Evolutionary conservation across 2,329 filamentous ascomycete species (phyloP).

Genomic region (Bimuria novae-zelandiae): DNA sequence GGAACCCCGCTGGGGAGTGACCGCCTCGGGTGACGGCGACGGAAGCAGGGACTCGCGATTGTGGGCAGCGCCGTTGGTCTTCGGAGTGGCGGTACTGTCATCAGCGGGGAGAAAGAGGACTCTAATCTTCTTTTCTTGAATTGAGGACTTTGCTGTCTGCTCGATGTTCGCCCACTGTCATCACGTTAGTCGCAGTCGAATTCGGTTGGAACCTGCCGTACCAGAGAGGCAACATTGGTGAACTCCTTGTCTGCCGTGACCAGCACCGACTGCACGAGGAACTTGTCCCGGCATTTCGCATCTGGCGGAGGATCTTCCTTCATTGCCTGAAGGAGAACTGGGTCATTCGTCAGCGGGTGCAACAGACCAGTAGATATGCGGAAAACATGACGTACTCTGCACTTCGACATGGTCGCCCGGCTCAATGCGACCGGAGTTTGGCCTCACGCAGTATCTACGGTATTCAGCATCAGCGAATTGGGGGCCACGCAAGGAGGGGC

Average conservation of each 20-base stretch:
- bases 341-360: conserved; percentile 32
- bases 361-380: conserved; percentile 14
- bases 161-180: conserved; percentile 74
- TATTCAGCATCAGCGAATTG: conserved; percentile 25
- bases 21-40: conserved; percentile 59
- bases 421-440: conserved; percentile 95
- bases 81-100: conserved; percentile 45
- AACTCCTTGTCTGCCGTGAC: conserved; percentile 85
- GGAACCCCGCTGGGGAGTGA: conserved; percentile 51
- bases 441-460: conserved; percentile 90
- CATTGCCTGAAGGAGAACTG: conserved; percentile 96
- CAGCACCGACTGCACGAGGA: conserved; percentile 89
- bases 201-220: conserved; percentile 48
- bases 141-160: conserved; percentile 72
- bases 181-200: conserved; percentile 15
- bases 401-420: conserved; percentile 89
- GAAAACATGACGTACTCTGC: conserved; percentile 65
- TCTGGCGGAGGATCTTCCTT: conserved; percentile 88
- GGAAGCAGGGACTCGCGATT: conserved; percentile 47
- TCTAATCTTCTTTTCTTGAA: conserved; percentile 95
- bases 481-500: conserved; percentile 20
- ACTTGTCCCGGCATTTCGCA: conserved; percentile 94
- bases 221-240: conserved; percentile 77
- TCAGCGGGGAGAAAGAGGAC: conserved; percentile 79
- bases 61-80: conserved; percentile 42